Evolutionary conservation across 1,139 yeast genomes (phyloP).

Genomic region (Schwanniomyces etchellsii): DNA sequence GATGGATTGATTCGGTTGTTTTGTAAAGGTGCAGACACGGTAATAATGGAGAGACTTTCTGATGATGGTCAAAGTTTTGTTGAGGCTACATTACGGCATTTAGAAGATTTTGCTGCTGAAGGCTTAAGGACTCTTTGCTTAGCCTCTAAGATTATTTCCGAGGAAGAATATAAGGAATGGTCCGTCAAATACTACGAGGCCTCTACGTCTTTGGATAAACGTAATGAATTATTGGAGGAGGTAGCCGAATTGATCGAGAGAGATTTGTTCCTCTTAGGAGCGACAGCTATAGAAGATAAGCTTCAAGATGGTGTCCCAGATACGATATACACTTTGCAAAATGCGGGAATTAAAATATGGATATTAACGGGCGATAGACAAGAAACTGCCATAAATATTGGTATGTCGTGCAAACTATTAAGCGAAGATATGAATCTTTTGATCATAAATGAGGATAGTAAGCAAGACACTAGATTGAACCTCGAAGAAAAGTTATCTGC

Average conservation of each 20-base stretch:
- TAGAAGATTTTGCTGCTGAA: slow-evolving; percentile 95
- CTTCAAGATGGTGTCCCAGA: slow-evolving; percentile 98
- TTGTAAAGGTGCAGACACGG: slow-evolving; percentile 98
- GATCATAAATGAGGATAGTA: slow-evolving; percentile 80
- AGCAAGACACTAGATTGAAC: slow-evolving; percentile 68
- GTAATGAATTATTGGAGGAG: slow-evolving; percentile 70
- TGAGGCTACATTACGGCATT: slow-evolving; percentile 74
- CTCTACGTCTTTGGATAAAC: slow-evolving; percentile 69
- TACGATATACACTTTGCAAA: slow-evolving; percentile 88
- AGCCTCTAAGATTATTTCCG: slow-evolving; percentile 77
- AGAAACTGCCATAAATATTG: slow-evolving; percentile 98
- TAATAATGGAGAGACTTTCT: slow-evolving; percentile 77
- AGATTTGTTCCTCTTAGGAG: slow-evolving; percentile 79
- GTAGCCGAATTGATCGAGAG: slow-evolving; percentile 72
- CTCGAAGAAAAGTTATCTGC: slow-evolving; percentile 73
- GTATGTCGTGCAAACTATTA: slow-evolving; percentile 91
- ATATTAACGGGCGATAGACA: slow-evolving; percentile 97
- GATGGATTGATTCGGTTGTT: slow-evolving; percentile 86
- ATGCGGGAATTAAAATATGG: slow-evolving; percentile 97
- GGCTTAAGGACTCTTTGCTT: slow-evolving; percentile 93
- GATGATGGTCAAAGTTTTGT: slow-evolving; percentile 72
- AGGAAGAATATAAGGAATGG: slow-evolving; percentile 67
- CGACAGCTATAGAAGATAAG: slow-evolving; percentile 97
- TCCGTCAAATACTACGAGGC: slow-evolving; percentile 70
- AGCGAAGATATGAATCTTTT: slow-evolving; percentile 95